Base-by-base conservation (phyloP, 768 basidiomycete species). In the Amanita pseudoporphyria region DNA sequence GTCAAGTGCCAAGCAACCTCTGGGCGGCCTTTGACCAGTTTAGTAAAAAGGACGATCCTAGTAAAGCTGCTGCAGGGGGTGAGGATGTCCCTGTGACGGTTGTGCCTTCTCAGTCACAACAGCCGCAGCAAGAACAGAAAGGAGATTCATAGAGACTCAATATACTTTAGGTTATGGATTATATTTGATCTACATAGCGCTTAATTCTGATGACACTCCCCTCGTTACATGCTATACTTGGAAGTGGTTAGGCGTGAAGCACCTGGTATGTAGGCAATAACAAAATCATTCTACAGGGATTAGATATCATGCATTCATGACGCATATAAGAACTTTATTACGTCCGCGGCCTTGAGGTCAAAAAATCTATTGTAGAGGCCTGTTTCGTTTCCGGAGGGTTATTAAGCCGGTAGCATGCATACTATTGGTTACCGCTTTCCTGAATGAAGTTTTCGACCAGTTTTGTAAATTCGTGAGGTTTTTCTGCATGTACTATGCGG, bases 401-500 rank as follows among this genome's bases (percentile, higher is more conserved):
- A n/a, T n/a, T n/a, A n/a, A n/a, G n/a, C n/a, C n/a, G n/a, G n/a
- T n/a, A n/a, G n/a, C n/a, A n/a, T n/a, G n/a, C n/a, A 18, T 16
- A 2, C 36, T 31, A 48, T 24, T 28, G n/a, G 16, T 42, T n/a
- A 22, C 35, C 41, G 14, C 22, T 26, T n/a, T 4, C 22, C n/a
- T n/a, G 32, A 13, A 50, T 37, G 21, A 72, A 65, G 32, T 62
- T 57, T 10, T 64, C 58, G 2, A 68, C 62, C 1, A 64, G 51
- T 39, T 70, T 68, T 59, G 65, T 71, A 64, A 82, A 82, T 52
- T 81, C 81, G 31, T 74, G 72, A 4, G 81, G 81, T 74, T 74
- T 75, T 60, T 94, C 90, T 13, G 87, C 84, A 54, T 94, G 91
- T 16, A 94, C 87, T 89, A 53, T 3, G 21, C 9, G 14, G 19